Percentiles rank a stretch among this genome's conserved stretches.
These are phyloP conservation scores for Monilinia vaccinii-corymbosi DNA, from an alignment of 2,329 filamentous ascomycete genomes.

Conservation along the genomic window DNA sequence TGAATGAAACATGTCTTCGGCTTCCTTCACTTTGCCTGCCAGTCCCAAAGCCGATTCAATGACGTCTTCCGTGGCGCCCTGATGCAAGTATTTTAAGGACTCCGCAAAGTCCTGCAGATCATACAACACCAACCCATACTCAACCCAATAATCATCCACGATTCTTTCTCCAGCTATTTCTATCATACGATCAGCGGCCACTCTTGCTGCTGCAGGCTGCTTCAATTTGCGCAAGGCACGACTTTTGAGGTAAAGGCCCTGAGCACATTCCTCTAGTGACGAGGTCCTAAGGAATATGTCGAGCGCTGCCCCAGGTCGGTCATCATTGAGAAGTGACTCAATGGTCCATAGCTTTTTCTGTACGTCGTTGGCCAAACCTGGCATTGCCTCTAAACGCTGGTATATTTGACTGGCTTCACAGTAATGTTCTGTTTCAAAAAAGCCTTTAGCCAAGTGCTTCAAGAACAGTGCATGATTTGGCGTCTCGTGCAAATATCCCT, in stretches of 20 bases:
- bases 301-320: conserved; percentile 1
- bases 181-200: not conserved
- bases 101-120: not conserved
- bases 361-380: not conserved
- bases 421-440: conserved; percentile 2
- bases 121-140: not conserved
- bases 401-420: conserved; percentile 3
- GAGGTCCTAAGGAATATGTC: not conserved
- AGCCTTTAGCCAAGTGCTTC: not conserved
- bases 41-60: not conserved
- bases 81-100: not conserved
- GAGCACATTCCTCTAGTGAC: not conserved
- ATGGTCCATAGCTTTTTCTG: conserved; percentile 1
- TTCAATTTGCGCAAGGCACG: not conserved
- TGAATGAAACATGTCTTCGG: not conserved
- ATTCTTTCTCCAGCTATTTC: not conserved
- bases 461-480: not conserved
- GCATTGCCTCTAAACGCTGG: not conserved
- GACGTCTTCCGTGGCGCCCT: not conserved
- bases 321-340: not conserved
- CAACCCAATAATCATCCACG: not conserved
- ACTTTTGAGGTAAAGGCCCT: not conserved
- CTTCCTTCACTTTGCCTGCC: not conserved
- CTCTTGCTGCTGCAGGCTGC: not conserved
- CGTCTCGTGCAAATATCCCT: conserved; percentile 1